A percentile compares a stretch with the other conserved stretches of the same genome.
phyloP scores from a whole-genome alignment of 371 early-diverging fungal genomes.

The Mortierella sp. region DNA sequence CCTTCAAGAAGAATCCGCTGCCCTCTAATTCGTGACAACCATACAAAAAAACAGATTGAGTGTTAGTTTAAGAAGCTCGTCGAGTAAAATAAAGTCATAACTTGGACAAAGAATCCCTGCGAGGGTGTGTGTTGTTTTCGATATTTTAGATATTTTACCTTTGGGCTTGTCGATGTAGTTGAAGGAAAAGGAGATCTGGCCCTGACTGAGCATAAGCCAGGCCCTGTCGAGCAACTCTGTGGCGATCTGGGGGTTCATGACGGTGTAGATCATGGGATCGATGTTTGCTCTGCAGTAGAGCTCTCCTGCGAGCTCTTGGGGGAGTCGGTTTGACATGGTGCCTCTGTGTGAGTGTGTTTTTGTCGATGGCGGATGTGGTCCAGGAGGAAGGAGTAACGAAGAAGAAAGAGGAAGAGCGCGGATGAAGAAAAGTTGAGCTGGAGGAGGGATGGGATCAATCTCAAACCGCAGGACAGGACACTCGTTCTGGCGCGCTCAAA shows the following conservation, averaged over 20 bases:
- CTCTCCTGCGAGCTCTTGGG: slow-evolving; percentile 52
- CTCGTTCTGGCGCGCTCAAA: neutral
- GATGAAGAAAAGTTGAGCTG: neutral
- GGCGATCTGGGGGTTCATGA: slow-evolving; percentile 44
- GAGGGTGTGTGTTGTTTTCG: too few relatives aligned
- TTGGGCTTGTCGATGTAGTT: slow-evolving; percentile 55
- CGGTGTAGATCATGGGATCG: slow-evolving; percentile 46
- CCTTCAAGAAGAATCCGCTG: slow-evolving; percentile 41
- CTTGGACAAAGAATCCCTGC: too few relatives aligned
- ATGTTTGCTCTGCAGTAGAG: slow-evolving; percentile 52
- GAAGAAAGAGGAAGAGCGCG: neutral
- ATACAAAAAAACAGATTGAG: neutral
- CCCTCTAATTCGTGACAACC: slow-evolving; percentile 27
- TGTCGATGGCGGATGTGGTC: neutral
- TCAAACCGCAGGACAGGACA: too few relatives aligned
- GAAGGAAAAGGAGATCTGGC: slow-evolving; percentile 35
- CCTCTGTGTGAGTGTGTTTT: neutral
- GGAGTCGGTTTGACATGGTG: slow-evolving; percentile 38
- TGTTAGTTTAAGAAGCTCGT: neutral
- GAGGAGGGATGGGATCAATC: neutral
- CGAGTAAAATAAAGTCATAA: too few relatives aligned
- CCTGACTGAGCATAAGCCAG: slow-evolving; percentile 38
- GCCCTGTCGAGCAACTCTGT: slow-evolving; percentile 39
- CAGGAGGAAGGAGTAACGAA: neutral
- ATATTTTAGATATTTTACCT: slow-evolving; percentile 32